Evolutionary conservation across 2,329 filamentous ascomycete genomes (phyloP).

Genomic region (Cladophialophora exuberans): DNA sequence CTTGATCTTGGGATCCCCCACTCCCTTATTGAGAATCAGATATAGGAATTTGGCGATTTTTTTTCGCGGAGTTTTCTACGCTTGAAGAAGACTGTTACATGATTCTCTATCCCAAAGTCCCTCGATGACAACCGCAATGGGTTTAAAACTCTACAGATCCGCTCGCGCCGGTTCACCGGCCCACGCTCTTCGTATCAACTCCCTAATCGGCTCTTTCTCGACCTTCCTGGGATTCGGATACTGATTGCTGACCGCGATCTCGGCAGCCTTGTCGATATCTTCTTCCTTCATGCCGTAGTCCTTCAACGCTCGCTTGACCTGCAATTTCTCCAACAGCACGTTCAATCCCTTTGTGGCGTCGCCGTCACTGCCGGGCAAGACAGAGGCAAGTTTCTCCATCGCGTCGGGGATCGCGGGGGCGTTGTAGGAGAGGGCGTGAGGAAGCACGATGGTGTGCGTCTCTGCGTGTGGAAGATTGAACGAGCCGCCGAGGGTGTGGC

Average conservation of each 20-base stretch:
- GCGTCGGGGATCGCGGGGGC: conserved; percentile 57
- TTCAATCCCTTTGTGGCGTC: conserved; percentile 64
- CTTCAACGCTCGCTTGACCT: conserved; percentile 57
- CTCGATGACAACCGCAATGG: neutral
- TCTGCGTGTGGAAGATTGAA: conserved; percentile 68
- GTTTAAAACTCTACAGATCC: conserved; percentile 17
- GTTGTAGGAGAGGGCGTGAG: conserved; percentile 67
- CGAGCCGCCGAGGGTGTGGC: conserved; percentile 65
- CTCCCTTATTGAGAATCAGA: no score
- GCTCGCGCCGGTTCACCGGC: conserved; percentile 52
- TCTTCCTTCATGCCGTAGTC: conserved; percentile 63
- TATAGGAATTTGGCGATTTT: no score
- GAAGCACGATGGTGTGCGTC: conserved; percentile 66
- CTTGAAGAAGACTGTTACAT: no score
- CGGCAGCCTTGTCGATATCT: conserved; percentile 62
- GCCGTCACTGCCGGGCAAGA: conserved; percentile 59
- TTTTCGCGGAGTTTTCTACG: no score
- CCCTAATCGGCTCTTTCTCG: conserved; percentile 55
- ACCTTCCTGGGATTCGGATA: conserved; percentile 64
- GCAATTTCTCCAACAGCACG: conserved; percentile 55
- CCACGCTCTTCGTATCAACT: conserved; percentile 64
- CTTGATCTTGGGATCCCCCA: no score
- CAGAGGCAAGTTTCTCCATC: conserved; percentile 57
- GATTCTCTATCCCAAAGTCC: neutral
- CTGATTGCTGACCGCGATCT: conserved; percentile 61